Evolutionary conservation across 1,284 basidiomycete species (phyloP), one percentile per base, ranked within the genome.

Genomic region (Phylloboletellus chloephorus): DNA sequence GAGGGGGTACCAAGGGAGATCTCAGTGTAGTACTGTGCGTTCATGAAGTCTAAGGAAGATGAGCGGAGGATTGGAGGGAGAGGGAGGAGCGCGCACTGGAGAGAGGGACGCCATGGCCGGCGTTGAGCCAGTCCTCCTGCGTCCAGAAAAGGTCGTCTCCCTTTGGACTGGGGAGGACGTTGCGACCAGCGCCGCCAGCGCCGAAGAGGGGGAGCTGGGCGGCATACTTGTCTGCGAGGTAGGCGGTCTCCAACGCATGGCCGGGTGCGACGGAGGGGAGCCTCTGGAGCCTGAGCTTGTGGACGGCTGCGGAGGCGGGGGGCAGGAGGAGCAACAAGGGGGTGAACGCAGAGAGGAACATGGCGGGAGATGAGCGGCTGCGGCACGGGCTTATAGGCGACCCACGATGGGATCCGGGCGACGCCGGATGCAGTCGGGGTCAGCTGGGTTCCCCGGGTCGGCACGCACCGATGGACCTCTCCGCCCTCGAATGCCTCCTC

Each of bases 11-110:
- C 95, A 41, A 98, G 64, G 8, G 71, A 66, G 51, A 98, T 95
- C 53, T 94, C 88, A 25, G 92, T 78, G 64, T 79, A 98, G 71
- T 98, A 98, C 67, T 98, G 95, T 20, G 95, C 94, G 62, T 98
- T 98, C 79, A 96, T 82, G 71, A 92, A 98, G 74, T 98, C 94
- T 75, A 6, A 17, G 30, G 28, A 46, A 31, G 34, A 12, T 46
- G 39, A 49, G 32, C 19, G 31, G 4, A 15, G 12, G 3, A 15
- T 6, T 25, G 29, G 26, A 17, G 8, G 19, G 5, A 13, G 9
- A 12, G 16, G 15, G 8, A 7, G 7, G 3, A 5, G 6, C 19
- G 78, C 88, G 50, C 58, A 96, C 93, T 95, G 58, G 76, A 86
- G 37, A 98, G 75, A 46, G 95, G 95, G 33, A 98, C 89, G 37